Evolutionary conservation across 352 stramenopile species (phyloP), one percentile per base, ranked within the genome.

Genomic region (Pythium scleroteichum): DNA sequence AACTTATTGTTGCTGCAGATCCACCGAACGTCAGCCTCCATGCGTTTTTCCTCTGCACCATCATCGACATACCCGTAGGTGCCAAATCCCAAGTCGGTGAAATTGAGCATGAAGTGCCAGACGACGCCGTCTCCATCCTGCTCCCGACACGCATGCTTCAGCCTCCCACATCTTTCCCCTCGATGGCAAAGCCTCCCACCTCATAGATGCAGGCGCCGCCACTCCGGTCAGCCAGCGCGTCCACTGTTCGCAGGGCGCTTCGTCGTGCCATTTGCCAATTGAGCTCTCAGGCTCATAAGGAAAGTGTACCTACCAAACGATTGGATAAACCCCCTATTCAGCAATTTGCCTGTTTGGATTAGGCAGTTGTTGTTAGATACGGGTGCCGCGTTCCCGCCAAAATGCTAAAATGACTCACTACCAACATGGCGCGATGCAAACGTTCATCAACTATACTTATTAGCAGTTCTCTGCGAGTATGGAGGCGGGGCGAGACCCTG

Each of bases 81-180:
- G 10, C 79, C 82, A 44, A 76, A 87, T 4, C 69, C 71, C 32
- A 91, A 73, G 57, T 91, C 56, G 47, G 79, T 88, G 26, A 78
- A 74, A 42, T 82, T 91, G 51, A 91, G 69, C 73, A 89, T 88
- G 46, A 84, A 82, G 53, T 72, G 78, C 82, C 82, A 91, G 50
- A 75, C 75, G 44, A 79, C 41, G 20, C 76, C 76, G 24, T 73
- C 62, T 9, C 53, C 67, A 40, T 88, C 81, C 78, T 90, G 48
- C 17, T 4, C 20, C 41, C n/a, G 2, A 19, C 23, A 4, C 7
- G 2, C 33, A 19, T 8, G 44, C 20, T 9, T n/a, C n/a, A 47
- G 33, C 47, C 8, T n/a, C 47, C 19, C 26, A 67, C 65, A 10
- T 27, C 41, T 23, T 4, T 5, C 47, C 20, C 3, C 9, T 53